Conservation (phyloP, 2,329 filamentous ascomycete species). For the Pseudogymnoascus sp. region DNA sequence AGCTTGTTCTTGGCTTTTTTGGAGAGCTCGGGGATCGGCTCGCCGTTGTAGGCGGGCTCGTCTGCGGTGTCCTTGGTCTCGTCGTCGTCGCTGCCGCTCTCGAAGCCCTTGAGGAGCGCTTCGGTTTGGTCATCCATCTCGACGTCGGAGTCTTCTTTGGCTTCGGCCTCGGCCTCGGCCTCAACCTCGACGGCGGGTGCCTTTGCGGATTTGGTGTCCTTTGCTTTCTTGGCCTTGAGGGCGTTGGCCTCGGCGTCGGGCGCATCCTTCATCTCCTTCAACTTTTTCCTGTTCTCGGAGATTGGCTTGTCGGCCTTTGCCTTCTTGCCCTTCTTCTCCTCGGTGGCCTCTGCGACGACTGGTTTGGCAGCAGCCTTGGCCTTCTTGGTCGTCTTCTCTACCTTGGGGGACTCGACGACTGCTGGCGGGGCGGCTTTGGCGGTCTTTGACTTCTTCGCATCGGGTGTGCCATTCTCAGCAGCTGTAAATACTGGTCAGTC, state of each 20-base stretch:
- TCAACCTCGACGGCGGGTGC: slow-evolving; percentile 12
- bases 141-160: slow-evolving; percentile 31
- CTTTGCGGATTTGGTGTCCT: slow-evolving; percentile 18
- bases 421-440: slow-evolving; percentile 15
- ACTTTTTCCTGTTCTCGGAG: slow-evolving; percentile 14
- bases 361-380: slow-evolving; percentile 17
- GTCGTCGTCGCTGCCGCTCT: slow-evolving; percentile 46
- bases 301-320: slow-evolving; percentile 13
- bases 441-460: slow-evolving; percentile 30
- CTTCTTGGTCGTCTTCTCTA: slow-evolving; percentile 36
- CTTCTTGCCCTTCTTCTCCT: slow-evolving; percentile 19
- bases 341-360: slow-evolving; percentile 17
- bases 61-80: slow-evolving; percentile 13
- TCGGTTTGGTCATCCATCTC: slow-evolving; percentile 41
- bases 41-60: background rate
- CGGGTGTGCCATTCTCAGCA: slow-evolving; percentile 24
- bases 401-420: slow-evolving; percentile 10
- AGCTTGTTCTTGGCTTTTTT: slow-evolving; percentile 36
- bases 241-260: slow-evolving; percentile 14
- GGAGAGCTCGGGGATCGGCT: slow-evolving; percentile 4
- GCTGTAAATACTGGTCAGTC: slow-evolving; percentile 18
- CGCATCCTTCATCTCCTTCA: slow-evolving; percentile 12
- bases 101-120: slow-evolving; percentile 47
- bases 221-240: slow-evolving; percentile 18
- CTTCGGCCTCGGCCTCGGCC: slow-evolving; percentile 9